These are phyloP conservation scores for Rutstroemia sp. DNA, from an alignment of 2,329 filamentous ascomycete genomes.

Conservation along the genomic window DNA sequence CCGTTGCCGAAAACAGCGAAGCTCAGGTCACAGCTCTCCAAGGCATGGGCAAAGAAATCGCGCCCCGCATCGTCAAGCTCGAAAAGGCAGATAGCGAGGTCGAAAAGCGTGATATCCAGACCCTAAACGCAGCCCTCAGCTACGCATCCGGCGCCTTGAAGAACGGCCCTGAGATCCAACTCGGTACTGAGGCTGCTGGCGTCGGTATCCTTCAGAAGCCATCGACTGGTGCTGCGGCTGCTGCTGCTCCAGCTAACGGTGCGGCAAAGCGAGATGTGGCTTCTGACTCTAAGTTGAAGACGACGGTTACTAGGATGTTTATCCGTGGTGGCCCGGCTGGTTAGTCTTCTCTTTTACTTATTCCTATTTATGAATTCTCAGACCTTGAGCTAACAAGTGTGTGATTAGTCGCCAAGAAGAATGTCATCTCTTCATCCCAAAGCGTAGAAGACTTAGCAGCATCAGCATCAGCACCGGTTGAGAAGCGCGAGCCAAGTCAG, in stretches of 20 bases:
- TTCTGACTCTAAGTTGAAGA: slow-evolving; percentile 18
- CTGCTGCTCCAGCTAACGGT: neutral
- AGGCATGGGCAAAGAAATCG: slow-evolving; percentile 10
- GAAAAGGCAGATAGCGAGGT: neutral
- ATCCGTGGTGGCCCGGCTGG: slow-evolving; percentile 22
- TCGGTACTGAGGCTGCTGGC: slow-evolving; percentile 37
- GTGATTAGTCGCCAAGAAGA: slow-evolving; percentile 8
- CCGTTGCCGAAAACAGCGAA: slow-evolving; percentile 9
- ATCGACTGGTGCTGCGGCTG: neutral
- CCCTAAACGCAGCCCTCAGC: slow-evolving; percentile 40
- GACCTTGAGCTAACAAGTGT: neutral
- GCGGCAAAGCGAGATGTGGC: slow-evolving; percentile 2
- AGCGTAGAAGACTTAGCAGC: slow-evolving; percentile 10
- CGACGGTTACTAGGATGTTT: slow-evolving; percentile 28
- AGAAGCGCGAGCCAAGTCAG: slow-evolving; percentile 16
- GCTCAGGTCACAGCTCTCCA: slow-evolving; percentile 5
- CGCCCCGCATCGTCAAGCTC: slow-evolving; percentile 6
- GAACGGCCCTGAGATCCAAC: slow-evolving; percentile 40
- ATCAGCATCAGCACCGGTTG: slow-evolving; percentile 6
- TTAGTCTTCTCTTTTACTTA: slow-evolving; percentile 7
- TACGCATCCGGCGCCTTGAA: slow-evolving; percentile 40
- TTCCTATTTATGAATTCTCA: neutral
- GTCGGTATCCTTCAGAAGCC: slow-evolving; percentile 6
- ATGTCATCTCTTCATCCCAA: neutral
- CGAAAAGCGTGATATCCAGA: slow-evolving; percentile 38